phyloP scores from a whole-genome alignment of 2,329 filamentous ascomycete genomes.

The Chalaropsis thielavioides region DNA sequence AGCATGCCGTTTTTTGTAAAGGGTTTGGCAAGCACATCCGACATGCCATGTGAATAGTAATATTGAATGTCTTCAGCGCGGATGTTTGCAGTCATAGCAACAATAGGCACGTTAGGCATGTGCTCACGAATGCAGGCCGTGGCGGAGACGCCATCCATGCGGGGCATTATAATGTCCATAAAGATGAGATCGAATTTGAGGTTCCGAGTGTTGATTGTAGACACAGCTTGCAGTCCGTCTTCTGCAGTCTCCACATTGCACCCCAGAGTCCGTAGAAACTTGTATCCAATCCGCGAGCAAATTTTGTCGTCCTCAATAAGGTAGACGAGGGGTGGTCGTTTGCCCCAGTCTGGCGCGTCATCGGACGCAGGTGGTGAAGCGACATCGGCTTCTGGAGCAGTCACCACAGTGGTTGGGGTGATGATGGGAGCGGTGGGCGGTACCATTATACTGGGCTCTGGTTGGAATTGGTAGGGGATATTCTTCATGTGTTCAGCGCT shows the following conservation, averaged over 20 bases:
- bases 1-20: constrained; percentile 83
- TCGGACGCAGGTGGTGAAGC: constrained; percentile 1
- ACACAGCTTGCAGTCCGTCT: constrained; percentile 85
- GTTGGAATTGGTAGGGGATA: constrained; percentile 59
- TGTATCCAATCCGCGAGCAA: constrained; percentile 52
- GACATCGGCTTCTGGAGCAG: constrained; percentile 1
- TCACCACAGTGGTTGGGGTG: background rate
- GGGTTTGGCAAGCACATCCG: constrained; percentile 90
- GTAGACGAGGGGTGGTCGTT: constrained; percentile 61
- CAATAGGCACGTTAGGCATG: constrained; percentile 67
- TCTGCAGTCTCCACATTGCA: constrained; percentile 55
- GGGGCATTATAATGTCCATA: constrained; percentile 96
- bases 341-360: constrained; percentile 35
- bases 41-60: constrained; percentile 99
- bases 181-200: constrained; percentile 53
- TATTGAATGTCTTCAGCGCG: constrained; percentile 90
- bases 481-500: constrained; percentile 89
- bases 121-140: constrained; percentile 87
- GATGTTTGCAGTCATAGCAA: constrained; percentile 98
- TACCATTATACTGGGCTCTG: constrained; percentile 20
- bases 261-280: constrained; percentile 50
- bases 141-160: constrained; percentile 85
- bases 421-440: constrained; percentile 3
- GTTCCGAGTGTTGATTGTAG: constrained; percentile 50
- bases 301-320: constrained; percentile 73